Evolutionary conservation across 768 basidiomycete genomes (phyloP).

Genomic region (Holtermannia corniformis): DNA sequence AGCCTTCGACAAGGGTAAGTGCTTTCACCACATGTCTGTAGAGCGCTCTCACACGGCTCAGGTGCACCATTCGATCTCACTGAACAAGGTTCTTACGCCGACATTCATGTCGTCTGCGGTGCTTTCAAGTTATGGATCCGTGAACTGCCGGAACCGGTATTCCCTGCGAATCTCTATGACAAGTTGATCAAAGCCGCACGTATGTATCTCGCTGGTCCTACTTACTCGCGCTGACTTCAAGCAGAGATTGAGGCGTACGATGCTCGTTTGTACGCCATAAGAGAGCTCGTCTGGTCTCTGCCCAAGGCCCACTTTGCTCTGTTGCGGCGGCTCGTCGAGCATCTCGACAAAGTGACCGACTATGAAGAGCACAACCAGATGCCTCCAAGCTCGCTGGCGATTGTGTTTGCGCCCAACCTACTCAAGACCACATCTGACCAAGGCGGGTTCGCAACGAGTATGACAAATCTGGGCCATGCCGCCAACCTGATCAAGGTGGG

Average conservation of each 20-base stretch:
- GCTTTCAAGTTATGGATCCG: slow-evolving; percentile 80
- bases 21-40: background rate
- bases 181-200: slow-evolving; percentile 63
- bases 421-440: slow-evolving; percentile 3
- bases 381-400: slow-evolving; percentile 74
- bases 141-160: slow-evolving; percentile 66
- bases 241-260: slow-evolving; percentile 63
- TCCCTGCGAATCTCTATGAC: slow-evolving; percentile 60
- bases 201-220: slow-evolving; percentile 42
- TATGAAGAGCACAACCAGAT: slow-evolving; percentile 83
- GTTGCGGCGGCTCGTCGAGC: slow-evolving; percentile 67
- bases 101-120: slow-evolving; percentile 75
- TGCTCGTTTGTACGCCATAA: slow-evolving; percentile 55
- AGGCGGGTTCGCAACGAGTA: slow-evolving; percentile 5
- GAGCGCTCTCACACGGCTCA: background rate
- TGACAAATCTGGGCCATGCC: slow-evolving; percentile 15
- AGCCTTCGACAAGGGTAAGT: slow-evolving; percentile 60
- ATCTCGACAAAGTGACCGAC: slow-evolving; percentile 79
- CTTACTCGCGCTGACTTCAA: background rate
- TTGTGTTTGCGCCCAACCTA: slow-evolving; percentile 48
- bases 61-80: background rate
- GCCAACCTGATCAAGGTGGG: slow-evolving; percentile 12
- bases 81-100: slow-evolving; percentile 48
- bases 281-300: slow-evolving; percentile 57
- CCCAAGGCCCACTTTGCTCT: slow-evolving; percentile 68